Evolutionary conservation across 306 rosid genomes (phyloP).

Genomic region (Trichosanthes truncata): DNA sequence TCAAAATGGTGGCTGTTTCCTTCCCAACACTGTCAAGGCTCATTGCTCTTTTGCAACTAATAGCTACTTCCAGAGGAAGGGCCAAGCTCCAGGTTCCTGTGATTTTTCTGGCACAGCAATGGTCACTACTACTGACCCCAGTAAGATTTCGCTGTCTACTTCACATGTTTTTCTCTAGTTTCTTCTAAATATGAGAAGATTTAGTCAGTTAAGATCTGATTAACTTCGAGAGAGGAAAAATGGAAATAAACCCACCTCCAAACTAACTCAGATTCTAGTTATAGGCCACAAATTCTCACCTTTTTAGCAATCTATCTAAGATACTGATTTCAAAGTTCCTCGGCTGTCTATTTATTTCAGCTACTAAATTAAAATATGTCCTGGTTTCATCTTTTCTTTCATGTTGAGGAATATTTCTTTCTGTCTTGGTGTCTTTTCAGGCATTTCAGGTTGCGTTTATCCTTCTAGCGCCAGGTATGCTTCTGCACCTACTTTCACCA

Average conservation of each 20-base stretch:
- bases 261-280: neutral
- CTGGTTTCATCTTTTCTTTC: neutral
- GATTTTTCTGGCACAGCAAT: conserved; percentile 67
- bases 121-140: conserved; percentile 46
- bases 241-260: neutral
- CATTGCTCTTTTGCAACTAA: conserved; percentile 79
- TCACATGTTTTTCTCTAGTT: neutral
- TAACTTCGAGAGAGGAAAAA: neutral
- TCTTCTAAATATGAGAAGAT: neutral
- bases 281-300: neutral
- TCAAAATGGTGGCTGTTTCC: conserved; percentile 38
- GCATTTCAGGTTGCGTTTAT: conserved; percentile 47
- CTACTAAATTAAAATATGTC: neutral
- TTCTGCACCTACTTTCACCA: neutral
- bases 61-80: conserved; percentile 71
- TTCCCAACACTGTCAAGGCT: conserved; percentile 56
- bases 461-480: conserved; percentile 75
- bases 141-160: conserved; percentile 21
- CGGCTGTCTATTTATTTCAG: neutral
- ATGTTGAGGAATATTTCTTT: neutral
- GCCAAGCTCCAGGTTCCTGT: conserved; percentile 55
- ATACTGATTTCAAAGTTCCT: neutral
- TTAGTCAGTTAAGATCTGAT: neutral
- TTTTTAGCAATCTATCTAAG: neutral
- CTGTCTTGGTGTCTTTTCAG: conserved; percentile 26